Evolutionary conservation across 1,284 basidiomycete genomes (phyloP).

Genomic region (Coniferiporia sulphurascens): DNA sequence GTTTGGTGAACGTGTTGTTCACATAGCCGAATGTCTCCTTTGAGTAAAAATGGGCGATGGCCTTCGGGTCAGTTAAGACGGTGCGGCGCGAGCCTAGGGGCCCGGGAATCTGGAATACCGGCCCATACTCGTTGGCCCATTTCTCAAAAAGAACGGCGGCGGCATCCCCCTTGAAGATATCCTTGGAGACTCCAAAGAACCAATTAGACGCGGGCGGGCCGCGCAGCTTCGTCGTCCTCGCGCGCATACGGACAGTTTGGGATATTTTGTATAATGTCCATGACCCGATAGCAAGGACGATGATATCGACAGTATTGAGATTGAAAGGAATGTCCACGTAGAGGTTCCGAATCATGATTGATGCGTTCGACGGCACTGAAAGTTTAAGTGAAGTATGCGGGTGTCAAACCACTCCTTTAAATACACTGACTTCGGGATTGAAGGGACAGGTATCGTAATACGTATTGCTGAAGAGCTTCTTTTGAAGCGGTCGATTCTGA

Average conservation of each 20-base stretch:
- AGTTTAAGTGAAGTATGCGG: too few species aligned
- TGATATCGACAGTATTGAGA: neutral
- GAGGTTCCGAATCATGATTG: too few species aligned
- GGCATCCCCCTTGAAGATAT: conserved; percentile 14
- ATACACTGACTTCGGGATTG: too few species aligned
- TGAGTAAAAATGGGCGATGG: conserved; percentile 46
- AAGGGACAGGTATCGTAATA: too few species aligned
- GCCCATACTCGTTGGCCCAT: conserved; percentile 43
- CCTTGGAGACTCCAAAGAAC: conserved; percentile 17
- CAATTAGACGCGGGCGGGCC: conserved; percentile 28
- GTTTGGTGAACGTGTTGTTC: conserved; percentile 32
- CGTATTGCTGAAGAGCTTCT: too few species aligned
- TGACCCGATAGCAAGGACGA: neutral
- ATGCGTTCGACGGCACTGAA: too few species aligned
- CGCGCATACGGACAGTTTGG: conserved; percentile 4
- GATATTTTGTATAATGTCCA: conserved; percentile 7
- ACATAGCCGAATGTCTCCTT: conserved; percentile 47
- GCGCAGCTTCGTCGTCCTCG: conserved; percentile 27
- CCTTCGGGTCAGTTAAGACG: conserved; percentile 50
- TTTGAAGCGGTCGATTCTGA: too few species aligned
- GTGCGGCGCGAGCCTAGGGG: conserved; percentile 38
- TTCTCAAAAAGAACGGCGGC: conserved; percentile 25
- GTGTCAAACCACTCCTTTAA: too few species aligned
- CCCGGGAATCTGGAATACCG: conserved; percentile 38
- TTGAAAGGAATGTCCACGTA: neutral